These are phyloP conservation scores for Amylostereum chailletii DNA, from an alignment of 1,284 basidiomycete species.

Conservation along the genomic window DNA sequence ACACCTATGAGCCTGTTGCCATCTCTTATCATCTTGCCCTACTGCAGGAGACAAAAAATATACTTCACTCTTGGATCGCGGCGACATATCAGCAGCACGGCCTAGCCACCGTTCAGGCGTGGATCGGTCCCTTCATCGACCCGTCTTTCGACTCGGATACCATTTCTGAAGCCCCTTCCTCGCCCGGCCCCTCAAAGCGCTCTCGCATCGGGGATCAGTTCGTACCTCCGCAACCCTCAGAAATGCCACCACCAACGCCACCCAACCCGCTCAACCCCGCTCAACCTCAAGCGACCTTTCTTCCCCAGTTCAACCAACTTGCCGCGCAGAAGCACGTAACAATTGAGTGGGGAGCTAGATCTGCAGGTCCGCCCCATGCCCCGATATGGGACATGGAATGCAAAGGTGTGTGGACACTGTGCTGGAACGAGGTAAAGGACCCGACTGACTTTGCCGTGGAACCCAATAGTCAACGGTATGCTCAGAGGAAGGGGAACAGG, in stretches of 20 bases:
- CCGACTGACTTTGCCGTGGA: not conserved
- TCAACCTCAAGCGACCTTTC: constrained; percentile 37
- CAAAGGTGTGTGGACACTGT: constrained; percentile 20
- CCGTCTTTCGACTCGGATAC: constrained; percentile 21
- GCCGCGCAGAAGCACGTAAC: constrained; percentile 53
- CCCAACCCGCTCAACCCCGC: constrained; percentile 19
- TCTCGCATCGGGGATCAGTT: not conserved
- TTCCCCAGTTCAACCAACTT: constrained; percentile 66
- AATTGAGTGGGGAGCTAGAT: constrained; percentile 50
- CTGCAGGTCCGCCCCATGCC: constrained; percentile 55
- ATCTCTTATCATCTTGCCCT: constrained; percentile 7
- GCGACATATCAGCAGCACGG: constrained; percentile 53
- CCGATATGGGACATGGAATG: constrained; percentile 59
- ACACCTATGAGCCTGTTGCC: not conserved
- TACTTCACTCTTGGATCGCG: constrained; percentile 63
- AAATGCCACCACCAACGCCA: constrained; percentile 50
- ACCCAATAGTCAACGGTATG: constrained; percentile 53
- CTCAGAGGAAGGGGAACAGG: constrained; percentile 53
- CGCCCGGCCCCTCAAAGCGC: not conserved
- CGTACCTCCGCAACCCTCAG: constrained; percentile 21
- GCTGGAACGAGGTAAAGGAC: not conserved
- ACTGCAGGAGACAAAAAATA: constrained; percentile 42
- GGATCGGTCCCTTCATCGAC: constrained; percentile 48
- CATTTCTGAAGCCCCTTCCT: not conserved
- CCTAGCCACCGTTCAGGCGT: constrained; percentile 38